phyloP scores from a whole-genome alignment of 371 early-diverging fungal species.

The Chytridium lagenaria region DNA sequence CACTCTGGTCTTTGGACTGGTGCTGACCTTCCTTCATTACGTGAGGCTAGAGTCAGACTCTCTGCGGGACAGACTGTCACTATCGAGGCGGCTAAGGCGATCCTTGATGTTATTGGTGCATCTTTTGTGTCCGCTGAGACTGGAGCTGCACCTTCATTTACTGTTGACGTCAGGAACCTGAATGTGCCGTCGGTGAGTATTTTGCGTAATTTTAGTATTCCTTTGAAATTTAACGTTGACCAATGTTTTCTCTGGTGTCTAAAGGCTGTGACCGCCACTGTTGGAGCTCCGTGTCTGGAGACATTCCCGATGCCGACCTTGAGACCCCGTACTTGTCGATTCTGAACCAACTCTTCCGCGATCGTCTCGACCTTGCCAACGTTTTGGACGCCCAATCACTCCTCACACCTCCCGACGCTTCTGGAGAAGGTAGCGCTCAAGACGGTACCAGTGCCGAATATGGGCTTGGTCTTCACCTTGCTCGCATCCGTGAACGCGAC shows the following conservation, averaged over 20 bases:
- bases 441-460: conserved; percentile 73
- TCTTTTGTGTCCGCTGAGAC: too few relatives aligned
- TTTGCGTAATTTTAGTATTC: conserved; percentile 2
- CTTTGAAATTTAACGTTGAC: not conserved
- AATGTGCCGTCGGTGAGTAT: conserved; percentile 29
- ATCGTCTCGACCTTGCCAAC: conserved; percentile 82
- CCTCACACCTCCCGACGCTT: conserved; percentile 47
- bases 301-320: conserved; percentile 34
- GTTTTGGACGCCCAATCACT: too few relatives aligned
- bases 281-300: conserved; percentile 18
- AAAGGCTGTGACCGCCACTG: conserved; percentile 10
- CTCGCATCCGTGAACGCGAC: conserved; percentile 70
- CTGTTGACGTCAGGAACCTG: conserved; percentile 18
- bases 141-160: conserved; percentile 7
- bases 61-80: not conserved
- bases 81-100: not conserved
- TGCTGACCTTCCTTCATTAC: not conserved
- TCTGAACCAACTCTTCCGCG: conserved; percentile 76
- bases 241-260: too few relatives aligned
- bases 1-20: conserved; percentile 35
- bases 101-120: not conserved
- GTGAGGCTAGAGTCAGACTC: not conserved
- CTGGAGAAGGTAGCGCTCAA: not conserved
- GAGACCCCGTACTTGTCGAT: conserved; percentile 83
- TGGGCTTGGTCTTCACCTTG: conserved; percentile 80